These are phyloP conservation scores for Malassezia yamatoensis DNA, from an alignment of 1,284 basidiomycete species.

Conservation along the genomic window DNA sequence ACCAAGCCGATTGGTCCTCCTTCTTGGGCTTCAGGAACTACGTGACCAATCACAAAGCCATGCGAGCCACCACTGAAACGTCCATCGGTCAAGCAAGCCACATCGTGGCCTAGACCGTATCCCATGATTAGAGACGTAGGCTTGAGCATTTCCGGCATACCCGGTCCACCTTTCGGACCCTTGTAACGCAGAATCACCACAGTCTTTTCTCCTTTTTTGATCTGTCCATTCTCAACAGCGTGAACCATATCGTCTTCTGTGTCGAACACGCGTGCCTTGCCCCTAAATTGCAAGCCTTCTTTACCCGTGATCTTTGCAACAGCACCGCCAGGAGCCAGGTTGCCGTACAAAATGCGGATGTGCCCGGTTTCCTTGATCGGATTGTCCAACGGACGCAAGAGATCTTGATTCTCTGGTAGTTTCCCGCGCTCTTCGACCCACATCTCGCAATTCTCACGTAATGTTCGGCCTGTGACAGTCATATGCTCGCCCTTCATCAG, in stretches of 20 bases:
- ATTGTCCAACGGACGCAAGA: conserved; percentile 34
- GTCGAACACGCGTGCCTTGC: conserved; percentile 46
- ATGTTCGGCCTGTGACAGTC: conserved; percentile 43
- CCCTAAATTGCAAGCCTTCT: conserved; percentile 42
- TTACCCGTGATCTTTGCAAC: conserved; percentile 48
- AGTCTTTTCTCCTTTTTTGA: conserved; percentile 47
- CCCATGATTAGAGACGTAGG: conserved; percentile 52
- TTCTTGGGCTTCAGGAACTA: conserved; percentile 80
- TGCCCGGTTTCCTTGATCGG: conserved; percentile 45
- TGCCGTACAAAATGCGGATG: conserved; percentile 44
- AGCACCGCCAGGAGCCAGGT: conserved; percentile 44
- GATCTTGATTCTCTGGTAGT: conserved; percentile 35
- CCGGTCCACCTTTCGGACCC: conserved; percentile 58
- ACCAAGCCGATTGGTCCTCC: conserved; percentile 86
- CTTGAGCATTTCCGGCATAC: conserved; percentile 92
- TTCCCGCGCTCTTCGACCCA: conserved; percentile 57
- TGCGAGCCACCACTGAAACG: conserved; percentile 74
- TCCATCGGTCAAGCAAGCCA: conserved; percentile 89
- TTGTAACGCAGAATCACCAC: conserved; percentile 46
- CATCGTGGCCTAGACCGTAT: conserved; percentile 77
- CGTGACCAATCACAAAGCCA: conserved; percentile 75
- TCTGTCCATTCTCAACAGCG: conserved; percentile 36
- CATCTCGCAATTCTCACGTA: conserved; percentile 48
- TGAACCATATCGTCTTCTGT: conserved; percentile 44
- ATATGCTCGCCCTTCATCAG: conserved; percentile 51